These are phyloP conservation scores for Neofusicoccum cordaticola DNA, from an alignment of 2,329 filamentous ascomycete species.

Conservation along the genomic window DNA sequence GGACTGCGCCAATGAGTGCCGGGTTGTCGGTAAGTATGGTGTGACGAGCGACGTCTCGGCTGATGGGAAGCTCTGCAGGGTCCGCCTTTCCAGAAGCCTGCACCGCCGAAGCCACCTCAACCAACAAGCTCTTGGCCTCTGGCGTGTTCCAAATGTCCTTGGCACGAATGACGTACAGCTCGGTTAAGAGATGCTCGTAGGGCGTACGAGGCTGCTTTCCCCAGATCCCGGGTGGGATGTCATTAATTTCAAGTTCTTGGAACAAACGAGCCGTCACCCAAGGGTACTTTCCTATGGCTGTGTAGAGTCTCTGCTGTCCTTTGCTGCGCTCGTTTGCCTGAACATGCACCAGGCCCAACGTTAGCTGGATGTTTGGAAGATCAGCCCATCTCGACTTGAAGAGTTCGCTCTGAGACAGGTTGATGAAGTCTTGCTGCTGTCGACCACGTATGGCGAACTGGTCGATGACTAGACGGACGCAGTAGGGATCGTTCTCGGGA, in stretches of 20 bases:
- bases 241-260: conserved; percentile 73
- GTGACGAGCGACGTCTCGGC: conserved; percentile 65
- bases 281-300: conserved; percentile 70
- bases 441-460: conserved; percentile 78
- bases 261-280: conserved; percentile 84
- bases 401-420: conserved; percentile 57
- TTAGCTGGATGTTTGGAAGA: conserved; percentile 72
- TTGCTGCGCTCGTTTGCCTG: conserved; percentile 65
- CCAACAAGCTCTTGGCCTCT: conserved; percentile 65
- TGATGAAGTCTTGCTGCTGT: conserved; percentile 72
- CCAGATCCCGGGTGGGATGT: conserved; percentile 78
- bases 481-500: conserved; percentile 74
- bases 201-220: conserved; percentile 66
- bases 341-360: conserved; percentile 70
- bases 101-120: conserved; percentile 63
- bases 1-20: conserved; percentile 66
- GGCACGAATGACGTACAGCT: conserved; percentile 71
- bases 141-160: conserved; percentile 86
- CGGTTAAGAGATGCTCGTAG: conserved; percentile 66
- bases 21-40: conserved; percentile 75
- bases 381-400: conserved; percentile 50
- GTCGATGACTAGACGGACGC: conserved; percentile 76
- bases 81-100: conserved; percentile 38
- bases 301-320: conserved; percentile 62
- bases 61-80: conserved; percentile 41